Percentiles rank a stretch among this genome's conserved stretches.
phyloP scores from a whole-genome alignment of 2,329 filamentous ascomycete species.

The Rhynchosporium agropyri region DNA sequence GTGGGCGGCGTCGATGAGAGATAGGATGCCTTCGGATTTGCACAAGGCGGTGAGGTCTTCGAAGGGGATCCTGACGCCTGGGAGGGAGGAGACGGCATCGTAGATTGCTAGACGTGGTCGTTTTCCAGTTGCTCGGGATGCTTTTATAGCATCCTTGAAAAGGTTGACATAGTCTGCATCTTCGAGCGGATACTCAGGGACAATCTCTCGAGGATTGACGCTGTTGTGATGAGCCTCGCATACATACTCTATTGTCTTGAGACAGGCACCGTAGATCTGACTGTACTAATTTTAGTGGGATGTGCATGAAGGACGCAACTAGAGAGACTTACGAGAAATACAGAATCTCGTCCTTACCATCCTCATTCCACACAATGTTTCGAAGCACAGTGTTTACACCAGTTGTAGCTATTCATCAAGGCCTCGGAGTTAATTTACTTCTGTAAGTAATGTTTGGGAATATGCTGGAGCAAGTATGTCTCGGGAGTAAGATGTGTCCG shows the following conservation, averaged over 20 bases:
- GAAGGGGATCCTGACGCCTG: slow-evolving; percentile 80
- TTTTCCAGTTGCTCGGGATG: slow-evolving; percentile 57
- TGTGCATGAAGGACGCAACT: neutral
- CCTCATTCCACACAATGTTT: slow-evolving; percentile 67
- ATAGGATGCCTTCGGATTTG: slow-evolving; percentile 67
- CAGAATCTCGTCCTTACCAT: slow-evolving; percentile 69
- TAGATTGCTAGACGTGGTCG: slow-evolving; percentile 71
- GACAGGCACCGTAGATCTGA: slow-evolving; percentile 56
- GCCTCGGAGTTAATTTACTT: no score
- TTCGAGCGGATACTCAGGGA: slow-evolving; percentile 67
- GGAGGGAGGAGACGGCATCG: slow-evolving; percentile 78
- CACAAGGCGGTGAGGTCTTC: slow-evolving; percentile 67
- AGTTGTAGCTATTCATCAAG: slow-evolving; percentile 55
- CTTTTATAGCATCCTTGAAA: slow-evolving; percentile 62
- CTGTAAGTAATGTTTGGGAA: no score
- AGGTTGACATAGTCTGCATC: slow-evolving; percentile 65
- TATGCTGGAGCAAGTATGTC: no score
- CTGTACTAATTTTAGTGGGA: slow-evolving; percentile 7
- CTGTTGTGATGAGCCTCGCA: slow-evolving; percentile 60
- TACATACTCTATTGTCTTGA: slow-evolving; percentile 71
- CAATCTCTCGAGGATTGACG: slow-evolving; percentile 56
- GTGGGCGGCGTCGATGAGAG: slow-evolving; percentile 78
- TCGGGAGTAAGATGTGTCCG: no score
- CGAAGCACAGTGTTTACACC: slow-evolving; percentile 80
- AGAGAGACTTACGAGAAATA: slow-evolving; percentile 62